Evolutionary conservation across 352 stramenopile genomes (phyloP).

Genomic region (Pythium insidiosum): DNA sequence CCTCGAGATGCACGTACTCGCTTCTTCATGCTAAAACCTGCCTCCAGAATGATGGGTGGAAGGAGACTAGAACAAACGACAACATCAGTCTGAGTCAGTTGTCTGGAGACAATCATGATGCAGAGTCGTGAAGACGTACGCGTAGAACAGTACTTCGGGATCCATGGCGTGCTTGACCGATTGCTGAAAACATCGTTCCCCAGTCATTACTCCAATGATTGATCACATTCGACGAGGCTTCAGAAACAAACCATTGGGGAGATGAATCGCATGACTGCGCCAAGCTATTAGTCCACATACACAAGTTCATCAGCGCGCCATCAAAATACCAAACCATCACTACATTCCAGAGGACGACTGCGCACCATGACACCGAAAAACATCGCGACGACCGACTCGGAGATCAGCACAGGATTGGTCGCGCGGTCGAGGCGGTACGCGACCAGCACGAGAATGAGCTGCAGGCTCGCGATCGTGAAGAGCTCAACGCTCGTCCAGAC

Average conservation of each 20-base stretch:
- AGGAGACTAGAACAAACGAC: slow-evolving; percentile 31
- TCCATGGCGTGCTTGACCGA: slow-evolving; percentile 77
- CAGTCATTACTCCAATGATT: neutral
- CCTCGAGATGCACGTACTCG: slow-evolving; percentile 38
- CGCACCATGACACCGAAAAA: slow-evolving; percentile 79
- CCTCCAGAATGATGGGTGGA: slow-evolving; percentile 81
- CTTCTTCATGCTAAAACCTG: slow-evolving; percentile 86
- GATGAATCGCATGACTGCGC: slow-evolving; percentile 62
- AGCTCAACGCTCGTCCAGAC: slow-evolving; percentile 66
- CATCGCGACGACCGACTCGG: slow-evolving; percentile 75
- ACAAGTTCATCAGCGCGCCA: neutral
- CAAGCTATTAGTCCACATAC: slow-evolving; percentile 38
- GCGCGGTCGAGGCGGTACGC: slow-evolving; percentile 72
- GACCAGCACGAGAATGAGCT: slow-evolving; percentile 75
- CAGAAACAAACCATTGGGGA: slow-evolving; percentile 48
- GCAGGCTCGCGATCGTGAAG: slow-evolving; percentile 72
- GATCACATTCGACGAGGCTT: neutral
- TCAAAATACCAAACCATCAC: neutral
- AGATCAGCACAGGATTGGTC: slow-evolving; percentile 58
- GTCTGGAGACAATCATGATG: no score
- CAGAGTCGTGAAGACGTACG: no score
- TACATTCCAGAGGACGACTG: no score
- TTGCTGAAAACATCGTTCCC: slow-evolving; percentile 27
- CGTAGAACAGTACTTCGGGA: slow-evolving; percentile 79
- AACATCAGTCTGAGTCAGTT: no score